These are phyloP conservation scores for Oryza rufipogon DNA, from an alignment of 176 grass and related monocot species.

Conservation along the genomic window DNA sequence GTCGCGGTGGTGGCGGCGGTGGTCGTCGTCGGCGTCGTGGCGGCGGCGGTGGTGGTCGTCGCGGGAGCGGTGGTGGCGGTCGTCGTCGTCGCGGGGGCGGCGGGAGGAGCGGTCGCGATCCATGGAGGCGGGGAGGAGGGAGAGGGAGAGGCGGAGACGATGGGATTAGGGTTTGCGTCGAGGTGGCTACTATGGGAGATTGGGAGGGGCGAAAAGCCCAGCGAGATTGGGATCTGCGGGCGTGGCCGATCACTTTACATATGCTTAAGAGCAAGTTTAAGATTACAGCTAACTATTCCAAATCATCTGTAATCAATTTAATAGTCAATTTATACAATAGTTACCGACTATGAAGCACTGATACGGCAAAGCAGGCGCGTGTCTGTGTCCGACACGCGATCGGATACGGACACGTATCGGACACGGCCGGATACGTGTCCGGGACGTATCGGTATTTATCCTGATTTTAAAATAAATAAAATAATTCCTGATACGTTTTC, in stretches of 20 bases:
- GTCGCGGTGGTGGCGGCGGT: background rate
- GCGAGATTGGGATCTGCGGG: background rate
- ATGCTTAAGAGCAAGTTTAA: too few relatives aligned
- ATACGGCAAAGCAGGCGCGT: too few relatives aligned
- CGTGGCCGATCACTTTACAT: background rate
- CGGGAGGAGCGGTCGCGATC: constrained; percentile 59
- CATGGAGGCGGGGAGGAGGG: constrained; percentile 30
- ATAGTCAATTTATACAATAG: too few relatives aligned
- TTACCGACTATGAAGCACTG: too few relatives aligned
- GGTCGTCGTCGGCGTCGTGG: constrained; percentile 23
- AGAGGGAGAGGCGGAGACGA: background rate
- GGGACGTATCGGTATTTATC: too few relatives aligned
- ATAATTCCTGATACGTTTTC: too few relatives aligned
- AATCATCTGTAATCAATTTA: too few relatives aligned
- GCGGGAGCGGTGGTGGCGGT: constrained; percentile 33
- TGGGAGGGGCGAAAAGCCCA: background rate
- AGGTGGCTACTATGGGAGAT: background rate
- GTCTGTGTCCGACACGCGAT: too few relatives aligned
- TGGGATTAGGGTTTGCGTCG: constrained; percentile 44
- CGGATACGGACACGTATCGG: too few relatives aligned
- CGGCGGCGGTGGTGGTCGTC: constrained; percentile 7
- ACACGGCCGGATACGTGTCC: too few relatives aligned
- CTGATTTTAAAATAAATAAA: too few relatives aligned
- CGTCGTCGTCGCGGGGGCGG: constrained; percentile 42
- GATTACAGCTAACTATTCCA: too few relatives aligned